Conservation (phyloP, 2,329 filamentous ascomycete genomes). For the Fonsecaea multimorphosa region DNA sequence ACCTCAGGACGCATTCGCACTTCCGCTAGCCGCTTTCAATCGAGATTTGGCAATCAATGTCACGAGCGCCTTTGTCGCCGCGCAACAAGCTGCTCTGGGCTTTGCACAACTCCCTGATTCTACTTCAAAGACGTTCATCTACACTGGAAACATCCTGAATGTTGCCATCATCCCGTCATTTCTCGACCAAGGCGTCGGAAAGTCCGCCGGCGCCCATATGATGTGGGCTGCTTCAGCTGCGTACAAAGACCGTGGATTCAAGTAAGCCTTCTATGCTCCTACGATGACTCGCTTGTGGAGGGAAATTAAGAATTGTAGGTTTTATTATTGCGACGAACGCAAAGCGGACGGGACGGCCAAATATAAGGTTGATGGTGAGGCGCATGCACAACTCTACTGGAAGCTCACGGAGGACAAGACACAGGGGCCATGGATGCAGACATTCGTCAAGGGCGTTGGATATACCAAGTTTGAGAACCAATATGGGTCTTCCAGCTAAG, state of each 20-base stretch:
- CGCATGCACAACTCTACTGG: conserved; percentile 29
- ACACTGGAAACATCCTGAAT: conserved; percentile 53
- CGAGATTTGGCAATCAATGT: conserved; percentile 46
- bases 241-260: conserved; percentile 44
- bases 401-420: conserved; percentile 22
- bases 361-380: conserved; percentile 47
- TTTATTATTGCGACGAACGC: conserved; percentile 61
- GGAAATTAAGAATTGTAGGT: conserved; percentile 43
- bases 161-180: not conserved
- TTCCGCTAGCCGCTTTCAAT: conserved; percentile 39
- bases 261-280: conserved; percentile 37
- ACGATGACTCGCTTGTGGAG: not conserved
- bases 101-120: conserved; percentile 45
- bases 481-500: no score
- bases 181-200: conserved; percentile 50
- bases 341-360: conserved; percentile 49
- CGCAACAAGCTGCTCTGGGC: conserved; percentile 46
- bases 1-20: conserved; percentile 31
- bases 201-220: conserved; percentile 48
- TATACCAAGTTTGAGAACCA: not conserved
- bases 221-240: conserved; percentile 42
- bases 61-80: conserved; percentile 48
- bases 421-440: conserved; percentile 32
- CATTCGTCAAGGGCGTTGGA: conserved; percentile 27
- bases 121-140: conserved; percentile 48